These are phyloP conservation scores for Agaricales sp. DNA, from an alignment of 1,284 basidiomycete genomes.

Conservation along the genomic window DNA sequence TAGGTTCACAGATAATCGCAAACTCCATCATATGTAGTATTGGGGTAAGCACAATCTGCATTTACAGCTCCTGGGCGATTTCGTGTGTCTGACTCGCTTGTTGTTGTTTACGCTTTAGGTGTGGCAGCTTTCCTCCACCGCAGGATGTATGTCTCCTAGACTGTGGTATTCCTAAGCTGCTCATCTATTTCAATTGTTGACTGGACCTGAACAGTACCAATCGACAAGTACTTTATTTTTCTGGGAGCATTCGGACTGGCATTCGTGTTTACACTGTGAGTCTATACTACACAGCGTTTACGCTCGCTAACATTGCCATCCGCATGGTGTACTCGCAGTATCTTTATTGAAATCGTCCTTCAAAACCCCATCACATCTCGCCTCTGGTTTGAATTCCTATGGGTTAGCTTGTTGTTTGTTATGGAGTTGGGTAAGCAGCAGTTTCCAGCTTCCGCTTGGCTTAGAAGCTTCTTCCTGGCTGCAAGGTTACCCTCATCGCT, in stretches of 20 bases:
- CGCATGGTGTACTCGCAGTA: slow-evolving; percentile 24
- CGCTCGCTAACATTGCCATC: background rate
- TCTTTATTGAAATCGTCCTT: slow-evolving; percentile 49
- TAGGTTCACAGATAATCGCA: background rate
- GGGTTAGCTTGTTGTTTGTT: slow-evolving; percentile 48
- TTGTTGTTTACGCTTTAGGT: background rate
- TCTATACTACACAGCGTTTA: slow-evolving; percentile 8
- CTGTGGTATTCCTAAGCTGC: slow-evolving; percentile 3
- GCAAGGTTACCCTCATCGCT: slow-evolving; percentile 1
- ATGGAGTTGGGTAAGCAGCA: slow-evolving; percentile 47
- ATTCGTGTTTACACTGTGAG: slow-evolving; percentile 52
- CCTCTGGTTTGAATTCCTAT: slow-evolving; percentile 64
- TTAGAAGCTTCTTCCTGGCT: background rate
- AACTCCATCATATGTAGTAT: background rate
- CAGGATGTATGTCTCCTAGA: slow-evolving; percentile 27
- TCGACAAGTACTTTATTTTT: slow-evolving; percentile 54
- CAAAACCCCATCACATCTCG: slow-evolving; percentile 40
- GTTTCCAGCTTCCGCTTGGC: background rate
- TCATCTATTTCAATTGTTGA: slow-evolving; percentile 4
- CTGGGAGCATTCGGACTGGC: slow-evolving; percentile 48
- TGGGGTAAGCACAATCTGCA: background rate
- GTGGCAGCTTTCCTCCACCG: slow-evolving; percentile 1
- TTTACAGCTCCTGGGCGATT: background rate
- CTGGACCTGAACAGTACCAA: slow-evolving; percentile 24
- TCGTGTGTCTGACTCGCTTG: background rate